Evolutionary conservation across 2,329 filamentous ascomycete genomes (phyloP).

Genomic region (Xylaria sp.): DNA sequence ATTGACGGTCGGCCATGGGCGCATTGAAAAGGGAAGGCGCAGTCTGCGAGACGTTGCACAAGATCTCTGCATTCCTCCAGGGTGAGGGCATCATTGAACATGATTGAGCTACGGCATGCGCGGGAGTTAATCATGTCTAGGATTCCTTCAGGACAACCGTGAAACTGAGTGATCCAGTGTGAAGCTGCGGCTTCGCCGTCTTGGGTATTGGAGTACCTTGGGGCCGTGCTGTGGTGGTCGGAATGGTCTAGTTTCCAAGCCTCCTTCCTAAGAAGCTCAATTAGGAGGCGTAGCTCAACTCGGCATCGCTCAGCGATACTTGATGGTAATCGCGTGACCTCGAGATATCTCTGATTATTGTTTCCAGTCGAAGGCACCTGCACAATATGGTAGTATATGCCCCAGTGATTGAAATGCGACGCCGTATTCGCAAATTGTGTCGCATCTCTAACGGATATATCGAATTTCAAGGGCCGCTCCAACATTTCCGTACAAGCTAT

Average conservation of each 20-base stretch:
- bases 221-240: conserved; percentile 24
- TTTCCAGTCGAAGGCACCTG: conserved; percentile 11
- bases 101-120: conserved; percentile 79
- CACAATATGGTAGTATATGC: conserved; percentile 66
- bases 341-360: conserved; percentile 43
- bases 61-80: conserved; percentile 63
- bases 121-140: conserved; percentile 78
- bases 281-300: conserved; percentile 71
- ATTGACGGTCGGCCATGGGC: conserved; percentile 77
- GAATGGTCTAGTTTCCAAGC: conserved; percentile 69
- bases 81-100: conserved; percentile 79
- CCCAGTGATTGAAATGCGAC: conserved; percentile 73
- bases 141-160: conserved; percentile 75
- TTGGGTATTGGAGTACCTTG: neutral
- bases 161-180: conserved; percentile 67
- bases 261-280: conserved; percentile 76
- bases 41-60: conserved; percentile 62
- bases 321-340: conserved; percentile 67
- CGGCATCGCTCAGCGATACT: conserved; percentile 78
- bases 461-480: conserved; percentile 65
- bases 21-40: conserved; percentile 80
- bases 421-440: conserved; percentile 60
- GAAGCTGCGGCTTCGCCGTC: conserved; percentile 5
- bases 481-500: conserved; percentile 46
- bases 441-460: conserved; percentile 66